Evolutionary conservation across 192 early-diverging fungal genomes (phyloP).

Genomic region (Cladochytrium replicatum): DNA sequence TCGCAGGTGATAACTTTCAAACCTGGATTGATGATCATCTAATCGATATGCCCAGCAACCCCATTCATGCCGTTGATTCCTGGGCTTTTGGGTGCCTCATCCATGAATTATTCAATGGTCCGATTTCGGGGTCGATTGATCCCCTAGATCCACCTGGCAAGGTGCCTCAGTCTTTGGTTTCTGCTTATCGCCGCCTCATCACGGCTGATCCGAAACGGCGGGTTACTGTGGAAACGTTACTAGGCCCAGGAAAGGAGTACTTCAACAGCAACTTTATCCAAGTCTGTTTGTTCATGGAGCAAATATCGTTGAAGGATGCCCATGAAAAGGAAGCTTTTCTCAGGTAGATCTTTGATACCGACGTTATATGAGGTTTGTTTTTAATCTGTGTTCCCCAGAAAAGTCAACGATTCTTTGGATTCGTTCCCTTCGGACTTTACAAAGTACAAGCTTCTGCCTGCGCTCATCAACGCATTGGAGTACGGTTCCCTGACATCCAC

Average conservation of each 20-base stretch:
- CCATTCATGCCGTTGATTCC: slow-evolving; percentile 55
- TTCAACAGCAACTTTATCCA: slow-evolving; percentile 78
- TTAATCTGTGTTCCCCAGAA: slow-evolving; percentile 24
- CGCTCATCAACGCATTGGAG: slow-evolving; percentile 61
- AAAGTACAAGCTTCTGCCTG: slow-evolving; percentile 89
- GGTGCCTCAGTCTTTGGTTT: slow-evolving; percentile 54
- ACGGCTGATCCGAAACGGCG: slow-evolving; percentile 50
- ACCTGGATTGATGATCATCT: not conserved
- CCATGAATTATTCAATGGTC: slow-evolving; percentile 70
- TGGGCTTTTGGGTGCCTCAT: slow-evolving; percentile 77
- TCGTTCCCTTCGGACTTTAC: slow-evolving; percentile 77
- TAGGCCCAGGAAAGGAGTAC: slow-evolving; percentile 54
- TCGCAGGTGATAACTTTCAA: slow-evolving; percentile 36
- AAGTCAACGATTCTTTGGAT: slow-evolving; percentile 61
- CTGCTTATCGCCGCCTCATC: slow-evolving; percentile 52
- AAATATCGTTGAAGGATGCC: slow-evolving; percentile 84
- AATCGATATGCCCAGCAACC: slow-evolving; percentile 9
- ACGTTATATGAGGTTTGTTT: too few species aligned
- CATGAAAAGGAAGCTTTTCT: slow-evolving; percentile 77
- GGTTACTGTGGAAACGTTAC: slow-evolving; percentile 53
- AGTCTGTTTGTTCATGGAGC: slow-evolving; percentile 81
- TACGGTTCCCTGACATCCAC: slow-evolving; percentile 38
- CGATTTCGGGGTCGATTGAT: slow-evolving; percentile 18
- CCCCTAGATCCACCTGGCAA: slow-evolving; percentile 12
- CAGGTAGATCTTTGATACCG: slow-evolving; percentile 11